Conservation (phyloP, 148 eudicot genomes). For the Vaccinium macrocarpon region DNA sequence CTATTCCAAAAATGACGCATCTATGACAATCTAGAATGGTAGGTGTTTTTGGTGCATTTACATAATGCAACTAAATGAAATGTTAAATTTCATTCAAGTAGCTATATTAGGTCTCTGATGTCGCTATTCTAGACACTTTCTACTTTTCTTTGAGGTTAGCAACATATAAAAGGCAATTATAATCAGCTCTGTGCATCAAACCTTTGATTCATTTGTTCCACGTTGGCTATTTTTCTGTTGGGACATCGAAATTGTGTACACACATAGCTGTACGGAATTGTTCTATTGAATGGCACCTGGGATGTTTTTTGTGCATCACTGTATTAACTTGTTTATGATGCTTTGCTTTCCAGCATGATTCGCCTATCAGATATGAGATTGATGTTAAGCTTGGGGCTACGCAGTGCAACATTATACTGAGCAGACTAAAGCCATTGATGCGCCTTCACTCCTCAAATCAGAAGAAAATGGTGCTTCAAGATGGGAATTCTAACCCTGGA, state of each 20-base stretch:
- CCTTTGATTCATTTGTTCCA: background rate
- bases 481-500: conserved; percentile 39
- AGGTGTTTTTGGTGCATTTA: background rate
- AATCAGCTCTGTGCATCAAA: background rate
- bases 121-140: background rate
- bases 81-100: background rate
- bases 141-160: background rate
- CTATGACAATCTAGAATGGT: background rate
- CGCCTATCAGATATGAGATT: conserved; percentile 78
- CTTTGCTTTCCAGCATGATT: conserved; percentile 55
- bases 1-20: background rate
- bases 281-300: conserved; percentile 9
- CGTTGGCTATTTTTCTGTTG: background rate
- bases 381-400: conserved; percentile 96
- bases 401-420: conserved; percentile 71
- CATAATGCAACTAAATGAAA: background rate
- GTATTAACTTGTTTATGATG: conserved; percentile 25
- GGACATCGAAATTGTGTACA: background rate
- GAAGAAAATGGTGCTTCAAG: conserved; percentile 60
- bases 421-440: conserved; percentile 82
- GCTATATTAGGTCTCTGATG: background rate
- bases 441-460: conserved; percentile 50
- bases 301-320: background rate
- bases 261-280: background rate
- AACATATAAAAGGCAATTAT: background rate